Conservation (phyloP, 805 yeast genomes). For the Barnettozyma populi region DNA sequence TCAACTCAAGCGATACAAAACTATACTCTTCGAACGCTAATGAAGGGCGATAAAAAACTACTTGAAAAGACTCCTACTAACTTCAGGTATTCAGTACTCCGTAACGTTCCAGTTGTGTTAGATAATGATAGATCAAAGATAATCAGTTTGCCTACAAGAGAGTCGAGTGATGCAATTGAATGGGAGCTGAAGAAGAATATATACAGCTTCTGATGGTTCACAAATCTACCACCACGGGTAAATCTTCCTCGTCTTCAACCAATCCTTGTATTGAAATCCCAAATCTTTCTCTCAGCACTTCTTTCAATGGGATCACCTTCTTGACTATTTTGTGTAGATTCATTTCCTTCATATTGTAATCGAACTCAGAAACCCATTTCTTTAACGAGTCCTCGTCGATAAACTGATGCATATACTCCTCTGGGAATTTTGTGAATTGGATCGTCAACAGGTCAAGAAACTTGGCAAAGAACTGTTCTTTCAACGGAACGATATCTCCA, state of each 20-base stretch:
- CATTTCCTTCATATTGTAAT: conserved; percentile 23
- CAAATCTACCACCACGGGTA: conserved; percentile 20
- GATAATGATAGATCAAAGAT: conserved; percentile 11
- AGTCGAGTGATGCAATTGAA: conserved; percentile 2
- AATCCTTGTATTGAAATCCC: conserved; percentile 15
- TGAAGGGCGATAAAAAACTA: conserved; percentile 10
- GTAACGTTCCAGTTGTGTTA: conserved; percentile 18
- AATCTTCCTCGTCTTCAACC: conserved; percentile 22
- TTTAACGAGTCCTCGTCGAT: conserved; percentile 18
- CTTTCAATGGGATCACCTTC: conserved; percentile 12
- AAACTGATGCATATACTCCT: conserved; percentile 37
- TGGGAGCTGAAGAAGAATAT: conserved; percentile 21
- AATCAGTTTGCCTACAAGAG: conserved; percentile 14
- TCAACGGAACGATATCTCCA: conserved; percentile 22
- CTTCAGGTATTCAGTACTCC: conserved; percentile 13
- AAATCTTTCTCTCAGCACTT: conserved; percentile 12
- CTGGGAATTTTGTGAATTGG: conserved; percentile 39
- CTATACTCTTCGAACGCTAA: conserved; percentile 14
- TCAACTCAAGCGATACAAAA: background rate
- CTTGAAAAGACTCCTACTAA: conserved; percentile 8
- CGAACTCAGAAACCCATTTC: conserved; percentile 19
- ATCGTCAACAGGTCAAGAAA: conserved; percentile 29
- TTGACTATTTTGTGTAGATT: conserved; percentile 16
- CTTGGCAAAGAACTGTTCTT: conserved; percentile 24
- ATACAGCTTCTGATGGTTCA: conserved; percentile 7